Percentiles rank a stretch among this genome's conserved stretches.
Evolutionary conservation across 176 grass and related monocot genomes (phyloP).

Genomic region (Eragrostis curvula): DNA sequence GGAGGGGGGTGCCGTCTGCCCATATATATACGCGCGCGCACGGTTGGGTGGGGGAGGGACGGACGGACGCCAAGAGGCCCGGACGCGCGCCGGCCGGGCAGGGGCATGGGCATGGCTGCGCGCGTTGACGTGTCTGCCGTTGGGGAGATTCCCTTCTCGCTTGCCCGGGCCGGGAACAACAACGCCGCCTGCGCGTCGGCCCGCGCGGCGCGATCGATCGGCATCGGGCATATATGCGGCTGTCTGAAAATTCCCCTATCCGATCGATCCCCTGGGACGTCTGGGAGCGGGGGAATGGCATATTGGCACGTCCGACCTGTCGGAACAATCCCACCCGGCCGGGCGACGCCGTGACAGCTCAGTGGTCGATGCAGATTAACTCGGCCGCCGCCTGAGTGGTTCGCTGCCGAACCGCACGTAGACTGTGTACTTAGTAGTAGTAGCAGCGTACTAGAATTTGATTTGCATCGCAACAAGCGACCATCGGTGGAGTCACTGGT

Average conservation of each 20-base stretch:
- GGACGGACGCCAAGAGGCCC: background rate
- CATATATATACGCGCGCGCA: constrained; percentile 45
- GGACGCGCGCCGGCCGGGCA: too few relatives aligned
- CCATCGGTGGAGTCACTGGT: background rate
- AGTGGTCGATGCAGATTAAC: constrained; percentile 26
- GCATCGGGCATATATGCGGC: constrained; percentile 36
- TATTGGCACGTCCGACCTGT: constrained; percentile 39
- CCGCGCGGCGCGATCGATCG: background rate
- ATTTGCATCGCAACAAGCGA: too few relatives aligned
- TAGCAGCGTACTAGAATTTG: too few relatives aligned
- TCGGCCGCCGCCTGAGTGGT: constrained; percentile 24
- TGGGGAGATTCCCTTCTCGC: background rate
- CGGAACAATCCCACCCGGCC: constrained; percentile 25
- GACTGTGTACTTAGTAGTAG: too few relatives aligned
- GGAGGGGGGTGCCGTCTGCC: constrained; percentile 5
- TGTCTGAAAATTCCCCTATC: constrained; percentile 43
- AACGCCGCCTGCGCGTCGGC: background rate
- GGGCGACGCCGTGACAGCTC: constrained; percentile 5
- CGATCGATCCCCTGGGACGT: too few relatives aligned
- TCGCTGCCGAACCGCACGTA: constrained; percentile 30
- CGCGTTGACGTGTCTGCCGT: constrained; percentile 29
- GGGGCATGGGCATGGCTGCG: too few relatives aligned
- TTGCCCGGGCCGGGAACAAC: background rate
- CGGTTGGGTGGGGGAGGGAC: background rate
- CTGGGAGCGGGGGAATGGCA: constrained; percentile 32